Conservation (phyloP, 495 filamentous ascomycete genomes). For the Podospora anserina region DNA sequence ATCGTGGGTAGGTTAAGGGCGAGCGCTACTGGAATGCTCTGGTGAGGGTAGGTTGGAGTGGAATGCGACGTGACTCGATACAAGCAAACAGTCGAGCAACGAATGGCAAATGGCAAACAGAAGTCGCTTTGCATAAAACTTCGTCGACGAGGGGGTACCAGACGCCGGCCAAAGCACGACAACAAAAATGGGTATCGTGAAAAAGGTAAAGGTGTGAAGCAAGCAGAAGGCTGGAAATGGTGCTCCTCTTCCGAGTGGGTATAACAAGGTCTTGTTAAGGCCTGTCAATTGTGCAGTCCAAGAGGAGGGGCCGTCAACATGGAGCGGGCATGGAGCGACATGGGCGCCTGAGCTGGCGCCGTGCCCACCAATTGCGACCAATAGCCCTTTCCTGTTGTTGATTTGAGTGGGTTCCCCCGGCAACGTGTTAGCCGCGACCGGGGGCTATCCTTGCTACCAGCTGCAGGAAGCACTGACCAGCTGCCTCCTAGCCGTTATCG, state of each 20-base stretch:
- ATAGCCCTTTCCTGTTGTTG: conserved; percentile 27
- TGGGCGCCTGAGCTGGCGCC: conserved; percentile 28
- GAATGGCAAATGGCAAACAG: no score
- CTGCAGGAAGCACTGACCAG: conserved; percentile 8
- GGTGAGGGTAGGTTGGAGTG: neutral
- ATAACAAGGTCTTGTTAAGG: conserved; percentile 22
- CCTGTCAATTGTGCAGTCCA: conserved; percentile 2
- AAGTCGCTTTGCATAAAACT: no score
- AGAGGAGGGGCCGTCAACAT: neutral
- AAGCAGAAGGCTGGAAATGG: neutral
- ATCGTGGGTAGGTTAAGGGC: neutral
- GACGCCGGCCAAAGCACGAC: conserved; percentile 15
- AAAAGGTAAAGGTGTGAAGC: conserved; percentile 8
- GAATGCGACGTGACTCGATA: neutral
- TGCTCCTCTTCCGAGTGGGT: conserved; percentile 21
- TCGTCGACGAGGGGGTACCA: conserved; percentile 5
- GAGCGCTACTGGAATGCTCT: neutral
- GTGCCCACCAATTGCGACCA: conserved; percentile 21
- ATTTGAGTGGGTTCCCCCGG: conserved; percentile 29
- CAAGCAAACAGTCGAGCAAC: no score
- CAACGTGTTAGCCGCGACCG: conserved; percentile 26
- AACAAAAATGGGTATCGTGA: conserved; percentile 13
- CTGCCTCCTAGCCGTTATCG: conserved; percentile 1
- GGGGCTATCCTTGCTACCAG: conserved; percentile 14
- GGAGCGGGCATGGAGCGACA: no score